Base-by-base conservation (phyloP, 495 filamentous ascomycete species). In the Penicillium malachiteum region DNA sequence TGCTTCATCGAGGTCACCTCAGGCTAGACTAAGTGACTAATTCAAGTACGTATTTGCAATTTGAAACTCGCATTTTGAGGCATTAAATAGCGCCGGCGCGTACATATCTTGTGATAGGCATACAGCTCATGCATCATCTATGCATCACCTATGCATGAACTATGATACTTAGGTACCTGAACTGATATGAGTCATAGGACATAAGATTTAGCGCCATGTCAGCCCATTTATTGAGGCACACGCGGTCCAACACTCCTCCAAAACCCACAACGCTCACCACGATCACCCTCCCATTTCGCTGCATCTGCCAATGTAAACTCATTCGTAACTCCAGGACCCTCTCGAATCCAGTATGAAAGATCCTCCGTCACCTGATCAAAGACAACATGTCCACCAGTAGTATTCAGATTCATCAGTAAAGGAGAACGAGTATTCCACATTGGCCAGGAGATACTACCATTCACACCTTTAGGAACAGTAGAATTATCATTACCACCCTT, bases 211-310 rank as follows among this genome's bases (percentile, higher is more conserved):
- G 21, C 21, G 21, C 21, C 21, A 26, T 26, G 4, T 26, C 1
- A 26, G 21, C 21, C 21, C n/a, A n/a, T n/a, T n/a, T 50, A 57
- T 16, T 52, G 41, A 4, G 54, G 54, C 14, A 57, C 54, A 16
- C 48, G 47, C 0, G 54, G 34, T 4, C 54, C 76, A 34, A 84
- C 64, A 37, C 68, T 70, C 48, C 70, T 76, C 83, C 81, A 87
- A 55, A 84, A 83, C 35, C 75, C 72, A 63, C 83, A 87, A 17
- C 84, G 64, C 17, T 55, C 52, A 1, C 83, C 81, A n/a, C 83
- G 71, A 1, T 78, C 79, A 1, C 77, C 81, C 57, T 87, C 83
- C 83, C 83, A 86, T 1, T 65, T 54, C 38, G 70, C 71, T 7
- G 78, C 76, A 66, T 82, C 55, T 8, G 71, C 75, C 18, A 86